Base-by-base conservation (phyloP, 2,329 filamentous ascomycete genomes). In the Aspergillaceae sp. region DNA sequence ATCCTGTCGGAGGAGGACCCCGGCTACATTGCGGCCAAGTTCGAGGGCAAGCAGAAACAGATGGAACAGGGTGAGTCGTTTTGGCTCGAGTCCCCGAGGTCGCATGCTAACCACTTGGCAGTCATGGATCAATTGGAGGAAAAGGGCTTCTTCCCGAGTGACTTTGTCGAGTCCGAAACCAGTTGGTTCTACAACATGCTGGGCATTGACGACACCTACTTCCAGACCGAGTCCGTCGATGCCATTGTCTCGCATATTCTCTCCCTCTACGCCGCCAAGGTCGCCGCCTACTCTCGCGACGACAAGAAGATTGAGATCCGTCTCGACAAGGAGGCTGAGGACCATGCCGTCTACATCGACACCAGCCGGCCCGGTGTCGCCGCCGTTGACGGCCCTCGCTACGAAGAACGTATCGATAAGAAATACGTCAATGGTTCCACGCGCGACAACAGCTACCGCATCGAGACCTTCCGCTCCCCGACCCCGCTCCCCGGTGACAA, bases 281-380 rank as follows among this genome's bases (percentile, higher is more conserved):
- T 97, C 41, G 92, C 92, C 34, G 90, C 92, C 6, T 92, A 87
- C 65, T 88, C 91, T 33, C 83, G 92, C 47, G 86, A 94, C 66
- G 91, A 97, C 71, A 94, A 94, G 75, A 84, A 84, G 56, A 79
- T 97, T 59, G 90, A 97, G 71, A 96, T 98, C 58, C 82, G 90
- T 52, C 74, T 98, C 37, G 91, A 97, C 65, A 96, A 96, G 80
- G 92, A 98, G 71, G 88, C 88, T 26, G 74, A 77, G 48, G 92
- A 97, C 65, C 92, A 97, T 63, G 92, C 92, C 49, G 94, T 97
- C 62, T 98, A 97, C 73, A 97, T 98, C 56, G 92, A 98, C 66
- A 98, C 92, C 46, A 96, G 90, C 68, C 85, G 84, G 62, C 91
- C 92, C 10, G 92, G 92, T 55, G 75, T 87, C 57, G 86, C 83